These are phyloP conservation scores for Pestalotiopsis sp. DNA, from an alignment of 2,329 filamentous ascomycete genomes.

Conservation along the genomic window DNA sequence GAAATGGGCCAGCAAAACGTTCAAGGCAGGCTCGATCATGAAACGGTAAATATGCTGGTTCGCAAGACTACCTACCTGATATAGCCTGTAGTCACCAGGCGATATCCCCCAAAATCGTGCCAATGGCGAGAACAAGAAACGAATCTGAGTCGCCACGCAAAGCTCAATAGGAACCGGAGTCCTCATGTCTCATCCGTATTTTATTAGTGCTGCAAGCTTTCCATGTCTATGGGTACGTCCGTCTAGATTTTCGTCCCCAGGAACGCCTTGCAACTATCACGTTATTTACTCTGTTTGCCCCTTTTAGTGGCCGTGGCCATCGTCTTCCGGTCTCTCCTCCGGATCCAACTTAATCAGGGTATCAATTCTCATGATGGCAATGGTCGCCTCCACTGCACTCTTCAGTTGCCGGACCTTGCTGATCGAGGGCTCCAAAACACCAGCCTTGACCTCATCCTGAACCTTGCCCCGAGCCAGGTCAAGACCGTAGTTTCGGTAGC, in stretches of 20 bases:
- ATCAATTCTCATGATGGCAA: slow-evolving; percentile 99
- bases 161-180: background rate
- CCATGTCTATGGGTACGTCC: slow-evolving; percentile 3
- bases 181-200: slow-evolving; percentile 4
- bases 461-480: slow-evolving; percentile 89
- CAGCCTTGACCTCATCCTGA: slow-evolving; percentile 89
- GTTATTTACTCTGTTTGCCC: background rate
- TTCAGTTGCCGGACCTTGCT: slow-evolving; percentile 98
- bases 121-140: too few relatives aligned
- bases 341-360: slow-evolving; percentile 98
- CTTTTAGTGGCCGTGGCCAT: slow-evolving; percentile 79
- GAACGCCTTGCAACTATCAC: slow-evolving; percentile 4
- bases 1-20: too few relatives aligned
- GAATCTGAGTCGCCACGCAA: too few relatives aligned
- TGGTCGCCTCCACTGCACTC: slow-evolving; percentile 97
- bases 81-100: too few relatives aligned
- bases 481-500: slow-evolving; percentile 97
- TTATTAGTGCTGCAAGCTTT: slow-evolving; percentile 3
- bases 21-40: too few relatives aligned
- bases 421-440: slow-evolving; percentile 94
- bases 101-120: too few relatives aligned
- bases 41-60: too few relatives aligned
- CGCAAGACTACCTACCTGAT: too few relatives aligned
- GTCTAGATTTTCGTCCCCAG: background rate
- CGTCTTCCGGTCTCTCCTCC: slow-evolving; percentile 75